These are phyloP conservation scores for Arabis alpina DNA, from an alignment of 345 rosid genomes.

Conservation along the genomic window DNA sequence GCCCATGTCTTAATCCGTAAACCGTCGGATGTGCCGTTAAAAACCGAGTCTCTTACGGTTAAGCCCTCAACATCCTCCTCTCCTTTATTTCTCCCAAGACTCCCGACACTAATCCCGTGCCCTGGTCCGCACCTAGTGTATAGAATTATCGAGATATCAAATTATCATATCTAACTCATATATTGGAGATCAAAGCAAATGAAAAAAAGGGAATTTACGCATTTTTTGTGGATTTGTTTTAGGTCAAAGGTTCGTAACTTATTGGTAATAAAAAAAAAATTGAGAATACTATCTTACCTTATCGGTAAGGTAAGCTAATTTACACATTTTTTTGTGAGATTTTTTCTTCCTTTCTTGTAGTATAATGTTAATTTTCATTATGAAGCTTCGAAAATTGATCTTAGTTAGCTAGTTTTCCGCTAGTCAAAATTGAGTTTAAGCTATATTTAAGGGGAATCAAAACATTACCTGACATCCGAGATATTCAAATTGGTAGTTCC, in stretches of 20 bases:
- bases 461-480: conserved; percentile 31
- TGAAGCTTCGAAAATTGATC: too few relatives aligned
- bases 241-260: too few relatives aligned
- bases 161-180: not conserved
- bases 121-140: conserved; percentile 45
- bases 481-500: conserved; percentile 37
- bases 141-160: not conserved
- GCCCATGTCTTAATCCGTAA: conserved; percentile 46
- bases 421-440: not conserved
- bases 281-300: too few relatives aligned
- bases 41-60: conserved; percentile 35
- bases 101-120: conserved; percentile 45
- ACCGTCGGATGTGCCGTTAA: conserved; percentile 38
- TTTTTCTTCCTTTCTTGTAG: not conserved
- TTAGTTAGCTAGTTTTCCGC: not conserved
- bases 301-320: too few relatives aligned
- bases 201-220: too few relatives aligned
- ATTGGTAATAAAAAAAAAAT: too few relatives aligned
- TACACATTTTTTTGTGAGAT: too few relatives aligned
- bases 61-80: conserved; percentile 33
- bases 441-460: not conserved
- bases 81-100: conserved; percentile 24
- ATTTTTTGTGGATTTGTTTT: too few relatives aligned
- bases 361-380: too few relatives aligned
- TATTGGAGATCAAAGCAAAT: not conserved